A percentile compares a stretch with the other conserved stretches of the same genome.
These are phyloP conservation scores for Sisymbrium irio DNA, from an alignment of 345 rosid species.

Conservation along the genomic window DNA sequence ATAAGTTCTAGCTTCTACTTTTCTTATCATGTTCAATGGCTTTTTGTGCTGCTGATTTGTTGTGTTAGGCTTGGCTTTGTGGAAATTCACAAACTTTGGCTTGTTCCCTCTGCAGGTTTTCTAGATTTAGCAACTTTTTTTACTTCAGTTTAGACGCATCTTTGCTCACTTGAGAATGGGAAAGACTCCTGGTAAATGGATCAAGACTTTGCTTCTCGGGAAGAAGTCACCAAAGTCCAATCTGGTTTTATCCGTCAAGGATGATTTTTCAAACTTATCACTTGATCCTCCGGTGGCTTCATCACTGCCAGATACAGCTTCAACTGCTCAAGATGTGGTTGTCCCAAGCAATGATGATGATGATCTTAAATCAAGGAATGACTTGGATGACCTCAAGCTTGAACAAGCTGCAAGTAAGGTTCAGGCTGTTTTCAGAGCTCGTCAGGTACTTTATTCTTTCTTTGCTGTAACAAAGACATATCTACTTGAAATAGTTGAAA, in stretches of 20 bases:
- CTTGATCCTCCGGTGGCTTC: slow-evolving; percentile 39
- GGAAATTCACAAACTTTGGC: slow-evolving; percentile 1
- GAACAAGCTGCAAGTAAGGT: slow-evolving; percentile 57
- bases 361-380: slow-evolving; percentile 32
- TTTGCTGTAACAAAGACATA: neutral
- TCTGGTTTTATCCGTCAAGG: slow-evolving; percentile 34
- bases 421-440: slow-evolving; percentile 74
- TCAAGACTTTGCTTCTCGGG: slow-evolving; percentile 58
- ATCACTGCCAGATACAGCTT: slow-evolving; percentile 24
- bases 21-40: neutral
- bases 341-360: slow-evolving; percentile 22
- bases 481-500: neutral
- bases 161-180: slow-evolving; percentile 45
- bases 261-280: slow-evolving; percentile 35
- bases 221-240: slow-evolving; percentile 72
- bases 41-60: neutral
- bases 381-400: slow-evolving; percentile 38
- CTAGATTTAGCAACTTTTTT: slow-evolving; percentile 1
- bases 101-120: slow-evolving; percentile 31
- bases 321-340: slow-evolving; percentile 32
- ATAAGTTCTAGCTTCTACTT: slow-evolving; percentile 2
- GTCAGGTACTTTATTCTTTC: slow-evolving; percentile 50
- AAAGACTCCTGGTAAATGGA: slow-evolving; percentile 78
- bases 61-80: neutral
- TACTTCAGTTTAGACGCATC: neutral